Evolutionary conservation across 495 filamentous ascomycete species (phyloP).

Genomic region (Tuber umbilicatum): DNA sequence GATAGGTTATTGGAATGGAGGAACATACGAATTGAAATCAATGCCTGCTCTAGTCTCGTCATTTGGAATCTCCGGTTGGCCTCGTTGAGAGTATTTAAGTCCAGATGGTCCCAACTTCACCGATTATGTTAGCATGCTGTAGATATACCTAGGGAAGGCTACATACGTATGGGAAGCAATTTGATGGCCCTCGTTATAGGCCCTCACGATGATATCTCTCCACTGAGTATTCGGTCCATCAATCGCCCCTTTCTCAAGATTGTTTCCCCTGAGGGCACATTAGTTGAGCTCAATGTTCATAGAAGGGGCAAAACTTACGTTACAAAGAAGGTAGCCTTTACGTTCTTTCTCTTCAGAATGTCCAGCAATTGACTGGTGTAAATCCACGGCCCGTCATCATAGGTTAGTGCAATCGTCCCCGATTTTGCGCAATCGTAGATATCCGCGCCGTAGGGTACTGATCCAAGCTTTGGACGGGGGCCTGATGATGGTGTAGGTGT

Average conservation of each 20-base stretch:
- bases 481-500: neutral
- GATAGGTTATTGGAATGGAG: neutral
- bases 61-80: constrained; percentile 54
- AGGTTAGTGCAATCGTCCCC: constrained; percentile 48
- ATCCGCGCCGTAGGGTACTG: constrained; percentile 24
- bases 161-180: constrained; percentile 58
- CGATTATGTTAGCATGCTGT: neutral
- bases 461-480: constrained; percentile 11
- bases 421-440: constrained; percentile 15
- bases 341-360: constrained; percentile 51
- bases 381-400: constrained; percentile 66
- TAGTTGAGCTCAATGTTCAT: neutral
- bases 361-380: constrained; percentile 60
- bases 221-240: constrained; percentile 48
- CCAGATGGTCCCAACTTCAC: constrained; percentile 55
- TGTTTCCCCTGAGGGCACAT: constrained; percentile 51
- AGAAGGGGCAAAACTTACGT: constrained; percentile 39
- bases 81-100: constrained; percentile 51
- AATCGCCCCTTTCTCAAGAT: constrained; percentile 57
- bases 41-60: constrained; percentile 58
- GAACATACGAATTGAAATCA: constrained; percentile 51
- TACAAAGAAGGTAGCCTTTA: constrained; percentile 64
- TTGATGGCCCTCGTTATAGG: constrained; percentile 59
- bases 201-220: constrained; percentile 50
- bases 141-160: neutral